Percentiles rank a stretch among this genome's conserved stretches.
Conservation (phyloP, 495 filamentous ascomycete genomes). For the Tuber magnatum region DNA sequence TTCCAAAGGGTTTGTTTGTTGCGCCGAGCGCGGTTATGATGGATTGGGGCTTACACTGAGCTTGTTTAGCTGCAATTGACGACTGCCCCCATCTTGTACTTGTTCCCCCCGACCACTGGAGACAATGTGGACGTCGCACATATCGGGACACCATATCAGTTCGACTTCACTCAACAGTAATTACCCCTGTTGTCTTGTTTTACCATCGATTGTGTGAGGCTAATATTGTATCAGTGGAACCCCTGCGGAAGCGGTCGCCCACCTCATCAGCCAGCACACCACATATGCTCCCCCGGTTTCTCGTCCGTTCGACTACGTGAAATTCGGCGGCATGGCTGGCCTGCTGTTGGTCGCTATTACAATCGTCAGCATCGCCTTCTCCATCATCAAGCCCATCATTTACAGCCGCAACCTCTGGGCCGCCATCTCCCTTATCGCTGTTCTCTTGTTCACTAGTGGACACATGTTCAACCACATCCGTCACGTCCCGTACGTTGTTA, state of each 20-base stretch:
- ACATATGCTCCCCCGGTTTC: constrained; percentile 62
- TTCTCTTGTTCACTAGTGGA: constrained; percentile 90
- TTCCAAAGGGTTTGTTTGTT: constrained; percentile 72
- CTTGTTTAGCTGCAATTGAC: constrained; percentile 71
- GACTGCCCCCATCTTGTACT: constrained; percentile 81
- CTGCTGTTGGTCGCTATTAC: constrained; percentile 60
- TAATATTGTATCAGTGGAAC: background rate
- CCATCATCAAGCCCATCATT: constrained; percentile 75
- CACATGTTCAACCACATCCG: constrained; percentile 99
- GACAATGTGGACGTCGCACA: constrained; percentile 63
- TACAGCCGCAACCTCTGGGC: constrained; percentile 93
- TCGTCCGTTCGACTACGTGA: constrained; percentile 80
- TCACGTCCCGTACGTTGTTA: constrained; percentile 88
- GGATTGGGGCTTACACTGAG: constrained; percentile 3
- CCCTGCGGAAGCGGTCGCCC: constrained; percentile 35
- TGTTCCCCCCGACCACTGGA: constrained; percentile 85
- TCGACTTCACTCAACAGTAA: constrained; percentile 79
- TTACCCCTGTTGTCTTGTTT: constrained; percentile 21
- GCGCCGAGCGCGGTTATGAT: background rate
- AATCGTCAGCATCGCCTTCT: constrained; percentile 65
- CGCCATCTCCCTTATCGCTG: constrained; percentile 75
- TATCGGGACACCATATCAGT: constrained; percentile 58
- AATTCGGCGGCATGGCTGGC: constrained; percentile 61
- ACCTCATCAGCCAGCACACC: constrained; percentile 69
- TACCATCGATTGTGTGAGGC: background rate